Conservation (phyloP, 768 basidiomycete species). For the Phylloporus sp. region DNA sequence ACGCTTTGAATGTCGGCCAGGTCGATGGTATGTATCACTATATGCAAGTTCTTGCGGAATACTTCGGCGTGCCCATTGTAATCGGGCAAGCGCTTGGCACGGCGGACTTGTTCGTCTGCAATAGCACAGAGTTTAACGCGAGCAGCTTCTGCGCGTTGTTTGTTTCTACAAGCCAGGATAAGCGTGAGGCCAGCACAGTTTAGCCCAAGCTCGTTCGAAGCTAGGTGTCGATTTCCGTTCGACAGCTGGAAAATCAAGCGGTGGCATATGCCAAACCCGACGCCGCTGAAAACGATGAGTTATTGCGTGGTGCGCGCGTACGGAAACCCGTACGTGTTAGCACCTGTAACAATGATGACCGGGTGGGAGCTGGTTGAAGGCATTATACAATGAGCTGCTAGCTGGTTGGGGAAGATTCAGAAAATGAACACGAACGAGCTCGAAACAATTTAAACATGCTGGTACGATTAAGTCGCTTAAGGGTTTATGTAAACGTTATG, state of each 20-base stretch:
- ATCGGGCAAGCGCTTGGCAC: slow-evolving; percentile 29
- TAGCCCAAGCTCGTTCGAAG: slow-evolving; percentile 14
- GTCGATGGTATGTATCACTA: slow-evolving; percentile 65
- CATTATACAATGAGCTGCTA: slow-evolving; percentile 21
- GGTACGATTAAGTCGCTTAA: neutral
- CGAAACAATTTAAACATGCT: too few relatives aligned
- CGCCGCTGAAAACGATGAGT: slow-evolving; percentile 55
- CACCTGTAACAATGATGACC: slow-evolving; percentile 65
- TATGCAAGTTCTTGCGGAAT: slow-evolving; percentile 56
- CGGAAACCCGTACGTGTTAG: slow-evolving; percentile 50
- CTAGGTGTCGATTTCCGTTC: slow-evolving; percentile 36
- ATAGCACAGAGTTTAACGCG: slow-evolving; percentile 47
- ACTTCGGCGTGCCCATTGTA: slow-evolving; percentile 52
- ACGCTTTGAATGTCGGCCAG: slow-evolving; percentile 57
- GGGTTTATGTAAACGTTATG: too few relatives aligned
- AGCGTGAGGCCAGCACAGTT: slow-evolving; percentile 60
- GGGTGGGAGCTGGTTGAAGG: slow-evolving; percentile 31
- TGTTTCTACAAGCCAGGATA: slow-evolving; percentile 76
- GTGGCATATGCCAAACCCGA: slow-evolving; percentile 81
- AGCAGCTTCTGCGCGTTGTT: slow-evolving; percentile 59
- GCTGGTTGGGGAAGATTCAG: neutral
- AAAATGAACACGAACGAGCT: neutral
- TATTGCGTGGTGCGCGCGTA: neutral
- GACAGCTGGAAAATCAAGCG: slow-evolving; percentile 70
- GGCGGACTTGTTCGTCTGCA: slow-evolving; percentile 52